Evolutionary conservation across 2,329 filamentous ascomycete genomes (phyloP).

Genomic region (Clonostachys sp.): DNA sequence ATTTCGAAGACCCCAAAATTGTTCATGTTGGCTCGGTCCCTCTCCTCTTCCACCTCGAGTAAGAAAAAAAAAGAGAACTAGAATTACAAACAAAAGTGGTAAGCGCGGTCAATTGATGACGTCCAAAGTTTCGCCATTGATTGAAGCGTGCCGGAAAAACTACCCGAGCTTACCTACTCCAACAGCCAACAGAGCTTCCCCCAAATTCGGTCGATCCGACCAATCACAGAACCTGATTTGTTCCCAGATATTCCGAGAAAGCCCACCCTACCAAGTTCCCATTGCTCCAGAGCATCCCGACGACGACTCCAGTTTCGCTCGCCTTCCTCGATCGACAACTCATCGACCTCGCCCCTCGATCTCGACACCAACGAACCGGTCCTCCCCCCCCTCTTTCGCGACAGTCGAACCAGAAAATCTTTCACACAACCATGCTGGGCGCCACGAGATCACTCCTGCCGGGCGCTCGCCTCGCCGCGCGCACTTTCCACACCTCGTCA

Average conservation of each 20-base stretch:
- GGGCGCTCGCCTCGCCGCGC: conserved; percentile 30
- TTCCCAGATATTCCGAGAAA: not conserved
- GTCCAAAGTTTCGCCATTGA: too few relatives aligned
- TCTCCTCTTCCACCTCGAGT: too few relatives aligned
- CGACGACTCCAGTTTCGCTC: not conserved
- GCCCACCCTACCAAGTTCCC: not conserved
- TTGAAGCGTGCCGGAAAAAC: not conserved
- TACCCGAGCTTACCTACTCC: not conserved
- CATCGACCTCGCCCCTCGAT: not conserved
- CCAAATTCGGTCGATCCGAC: not conserved
- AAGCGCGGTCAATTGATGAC: not conserved
- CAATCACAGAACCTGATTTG: not conserved
- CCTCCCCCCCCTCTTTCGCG: not conserved
- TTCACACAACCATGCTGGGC: conserved; percentile 27
- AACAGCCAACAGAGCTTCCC: not conserved
- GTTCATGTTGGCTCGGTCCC: conserved; percentile 37
- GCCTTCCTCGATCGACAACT: not conserved
- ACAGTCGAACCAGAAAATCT: too few relatives aligned
- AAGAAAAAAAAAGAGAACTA: not conserved
- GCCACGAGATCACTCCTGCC: conserved; percentile 38
- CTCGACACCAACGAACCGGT: not conserved
- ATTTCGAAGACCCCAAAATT: conserved; percentile 80
- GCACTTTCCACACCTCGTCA: conserved; percentile 47
- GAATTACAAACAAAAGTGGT: not conserved
- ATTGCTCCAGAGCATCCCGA: not conserved